Percentiles rank a stretch among this genome's conserved stretches.
phyloP scores from a whole-genome alignment of 208 protist genomes.

The Leishmania tarentolae region DNA sequence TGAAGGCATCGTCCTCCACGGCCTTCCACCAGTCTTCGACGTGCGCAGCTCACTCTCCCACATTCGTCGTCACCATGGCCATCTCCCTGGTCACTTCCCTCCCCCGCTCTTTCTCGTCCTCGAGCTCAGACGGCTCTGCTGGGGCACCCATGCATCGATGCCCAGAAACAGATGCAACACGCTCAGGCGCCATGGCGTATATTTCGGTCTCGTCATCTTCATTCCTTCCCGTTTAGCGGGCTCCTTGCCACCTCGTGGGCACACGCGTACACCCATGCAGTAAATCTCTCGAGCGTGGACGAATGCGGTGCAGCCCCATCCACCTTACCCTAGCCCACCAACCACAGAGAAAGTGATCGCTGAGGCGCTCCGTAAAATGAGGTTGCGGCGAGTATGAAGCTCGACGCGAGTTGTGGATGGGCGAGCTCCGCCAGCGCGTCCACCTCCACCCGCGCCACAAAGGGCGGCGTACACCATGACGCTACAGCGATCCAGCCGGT shows the following conservation, averaged over 20 bases:
- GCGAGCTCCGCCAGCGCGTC: conserved; percentile 27
- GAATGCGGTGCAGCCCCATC: too few species aligned
- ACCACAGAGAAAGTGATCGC: not conserved
- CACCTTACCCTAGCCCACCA: too few species aligned
- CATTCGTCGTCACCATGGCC: not conserved
- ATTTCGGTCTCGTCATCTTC: too few species aligned
- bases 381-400: not conserved
- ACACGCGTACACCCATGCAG: too few species aligned
- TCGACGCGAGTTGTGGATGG: conserved; percentile 21
- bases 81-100: not conserved
- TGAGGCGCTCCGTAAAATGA: not conserved
- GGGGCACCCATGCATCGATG: not conserved
- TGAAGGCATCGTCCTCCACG: not conserved
- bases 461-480: conserved; percentile 38
- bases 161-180: not conserved
- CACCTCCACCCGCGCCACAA: conserved; percentile 23
- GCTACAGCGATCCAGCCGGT: conserved; percentile 35
- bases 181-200: not conserved
- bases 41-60: not conserved
- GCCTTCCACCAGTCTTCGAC: not conserved
- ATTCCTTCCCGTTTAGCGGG: too few species aligned
- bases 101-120: not conserved
- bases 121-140: not conserved
- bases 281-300: too few species aligned
- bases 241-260: too few species aligned